phyloP scores from a whole-genome alignment of 768 basidiomycete species.

The Psilocybe tampanensis region DNA sequence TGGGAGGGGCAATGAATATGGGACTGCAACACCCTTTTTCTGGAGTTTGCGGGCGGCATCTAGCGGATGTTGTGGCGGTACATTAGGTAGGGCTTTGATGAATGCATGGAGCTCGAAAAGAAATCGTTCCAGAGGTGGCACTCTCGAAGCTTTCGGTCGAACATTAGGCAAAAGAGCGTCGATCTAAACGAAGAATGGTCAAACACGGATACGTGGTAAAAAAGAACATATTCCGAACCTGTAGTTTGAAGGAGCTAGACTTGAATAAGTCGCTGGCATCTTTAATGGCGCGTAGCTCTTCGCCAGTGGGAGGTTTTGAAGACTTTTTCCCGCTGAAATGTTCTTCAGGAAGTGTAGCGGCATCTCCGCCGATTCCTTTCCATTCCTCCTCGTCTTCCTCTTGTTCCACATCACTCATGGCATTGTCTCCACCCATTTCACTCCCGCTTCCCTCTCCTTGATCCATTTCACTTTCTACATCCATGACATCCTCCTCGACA shows the following conservation, averaged over 20 bases:
- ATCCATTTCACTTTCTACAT: conserved; percentile 8
- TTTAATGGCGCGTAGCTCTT: conserved; percentile 71
- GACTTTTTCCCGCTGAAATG: conserved; percentile 27
- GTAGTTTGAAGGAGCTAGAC: conserved; percentile 83
- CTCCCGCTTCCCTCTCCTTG: not conserved
- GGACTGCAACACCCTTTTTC: conserved; percentile 60
- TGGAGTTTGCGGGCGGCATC: conserved; percentile 58
- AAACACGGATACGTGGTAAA: not conserved
- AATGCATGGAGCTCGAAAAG: conserved; percentile 69
- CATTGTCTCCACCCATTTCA: conserved; percentile 7
- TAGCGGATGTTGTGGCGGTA: conserved; percentile 66
- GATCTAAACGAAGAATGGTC: conserved; percentile 48
- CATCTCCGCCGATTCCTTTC: conserved; percentile 24
- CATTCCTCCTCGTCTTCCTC: conserved; percentile 28
- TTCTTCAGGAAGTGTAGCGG: conserved; percentile 9
- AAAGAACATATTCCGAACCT: conserved; percentile 44
- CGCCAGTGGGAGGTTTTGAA: conserved; percentile 63
- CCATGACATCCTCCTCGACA: conserved; percentile 7
- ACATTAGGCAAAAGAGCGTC: conserved; percentile 80
- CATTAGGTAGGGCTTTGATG: conserved; percentile 58
- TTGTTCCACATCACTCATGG: conserved; percentile 16
- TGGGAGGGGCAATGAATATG: conserved; percentile 71
- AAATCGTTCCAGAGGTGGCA: conserved; percentile 65
- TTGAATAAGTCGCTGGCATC: conserved; percentile 75
- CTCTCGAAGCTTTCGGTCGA: conserved; percentile 61